Evolutionary conservation across 345 rosid genomes (phyloP).

Genomic region (Excoecaria agallocha): DNA sequence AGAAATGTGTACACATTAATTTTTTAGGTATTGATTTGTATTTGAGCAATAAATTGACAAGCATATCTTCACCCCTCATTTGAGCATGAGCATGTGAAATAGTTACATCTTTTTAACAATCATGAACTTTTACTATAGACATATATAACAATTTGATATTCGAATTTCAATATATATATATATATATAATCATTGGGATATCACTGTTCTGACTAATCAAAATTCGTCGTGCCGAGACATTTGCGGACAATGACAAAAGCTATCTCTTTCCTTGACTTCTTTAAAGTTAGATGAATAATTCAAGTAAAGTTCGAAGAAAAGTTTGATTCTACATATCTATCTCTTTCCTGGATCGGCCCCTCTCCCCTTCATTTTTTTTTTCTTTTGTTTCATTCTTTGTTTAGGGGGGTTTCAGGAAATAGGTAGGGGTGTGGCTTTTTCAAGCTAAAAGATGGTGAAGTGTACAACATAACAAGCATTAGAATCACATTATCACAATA

Average conservation of each 20-base stretch:
- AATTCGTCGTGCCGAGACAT: neutral
- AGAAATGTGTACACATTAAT: neutral
- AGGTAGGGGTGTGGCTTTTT: neutral
- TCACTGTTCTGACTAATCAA: neutral
- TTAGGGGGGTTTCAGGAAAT: neutral
- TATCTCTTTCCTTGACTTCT: neutral
- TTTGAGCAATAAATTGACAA: slow-evolving; percentile 5
- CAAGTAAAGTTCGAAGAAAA: slow-evolving; percentile 1
- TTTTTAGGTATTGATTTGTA: neutral
- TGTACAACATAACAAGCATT: no score
- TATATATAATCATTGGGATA: no score
- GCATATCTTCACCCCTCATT: neutral
- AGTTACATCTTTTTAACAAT: neutral
- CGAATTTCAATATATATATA: no score
- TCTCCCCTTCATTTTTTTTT: neutral
- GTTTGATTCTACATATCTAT: neutral
- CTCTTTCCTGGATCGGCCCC: neutral
- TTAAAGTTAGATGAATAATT: slow-evolving; percentile 16
- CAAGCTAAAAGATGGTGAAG: neutral
- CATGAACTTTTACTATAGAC: no score
- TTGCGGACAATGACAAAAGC: slow-evolving; percentile 1
- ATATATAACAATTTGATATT: no score
- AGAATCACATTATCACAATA: no score
- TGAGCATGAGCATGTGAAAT: neutral
- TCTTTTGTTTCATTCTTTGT: neutral